Percentiles rank a stretch among this genome's conserved stretches.
Evolutionary conservation across 2,329 filamentous ascomycete genomes (phyloP).

Genomic region (Lecanicillium sp.): DNA sequence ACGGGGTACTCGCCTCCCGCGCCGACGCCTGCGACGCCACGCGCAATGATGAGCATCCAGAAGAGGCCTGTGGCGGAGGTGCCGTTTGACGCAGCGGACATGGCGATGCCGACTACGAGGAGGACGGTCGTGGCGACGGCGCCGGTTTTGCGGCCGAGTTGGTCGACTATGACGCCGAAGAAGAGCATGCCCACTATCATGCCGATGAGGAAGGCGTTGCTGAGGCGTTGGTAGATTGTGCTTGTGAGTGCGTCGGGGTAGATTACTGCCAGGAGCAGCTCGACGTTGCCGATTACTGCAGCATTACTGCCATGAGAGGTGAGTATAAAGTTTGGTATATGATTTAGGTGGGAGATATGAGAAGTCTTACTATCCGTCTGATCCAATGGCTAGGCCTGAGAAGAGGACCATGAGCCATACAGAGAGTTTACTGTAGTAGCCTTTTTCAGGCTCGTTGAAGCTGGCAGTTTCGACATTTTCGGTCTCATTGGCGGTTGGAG

Average conservation of each 20-base stretch:
- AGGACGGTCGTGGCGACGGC: slow-evolving; percentile 37
- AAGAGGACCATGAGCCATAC: slow-evolving; percentile 36
- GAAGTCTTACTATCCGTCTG: slow-evolving; percentile 30
- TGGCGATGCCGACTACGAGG: slow-evolving; percentile 35
- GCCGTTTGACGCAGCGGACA: slow-evolving; percentile 37
- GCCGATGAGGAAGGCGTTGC: slow-evolving; percentile 47
- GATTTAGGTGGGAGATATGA: slow-evolving; percentile 1
- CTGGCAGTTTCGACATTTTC: no score
- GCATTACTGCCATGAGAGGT: slow-evolving; percentile 23
- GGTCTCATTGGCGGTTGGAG: no score
- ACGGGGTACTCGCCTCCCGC: slow-evolving; percentile 46
- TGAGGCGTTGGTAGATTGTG: slow-evolving; percentile 40
- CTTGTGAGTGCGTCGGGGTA: slow-evolving; percentile 34
- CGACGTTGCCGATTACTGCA: slow-evolving; percentile 35
- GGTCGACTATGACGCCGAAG: slow-evolving; percentile 42
- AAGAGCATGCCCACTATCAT: slow-evolving; percentile 48
- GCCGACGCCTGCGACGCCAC: slow-evolving; percentile 32
- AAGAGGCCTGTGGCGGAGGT: slow-evolving; percentile 29
- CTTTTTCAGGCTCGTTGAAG: slow-evolving; percentile 11
- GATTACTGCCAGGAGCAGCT: slow-evolving; percentile 29
- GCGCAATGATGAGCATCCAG: slow-evolving; percentile 40
- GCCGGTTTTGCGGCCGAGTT: slow-evolving; percentile 39
- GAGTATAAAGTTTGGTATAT: no score
- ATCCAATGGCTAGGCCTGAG: slow-evolving; percentile 35
- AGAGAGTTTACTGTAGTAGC: slow-evolving; percentile 29